A percentile compares a stretch with the other conserved stretches of the same genome.
phyloP scores from a whole-genome alignment of 768 basidiomycete species.

The Tulasnella sp. region DNA sequence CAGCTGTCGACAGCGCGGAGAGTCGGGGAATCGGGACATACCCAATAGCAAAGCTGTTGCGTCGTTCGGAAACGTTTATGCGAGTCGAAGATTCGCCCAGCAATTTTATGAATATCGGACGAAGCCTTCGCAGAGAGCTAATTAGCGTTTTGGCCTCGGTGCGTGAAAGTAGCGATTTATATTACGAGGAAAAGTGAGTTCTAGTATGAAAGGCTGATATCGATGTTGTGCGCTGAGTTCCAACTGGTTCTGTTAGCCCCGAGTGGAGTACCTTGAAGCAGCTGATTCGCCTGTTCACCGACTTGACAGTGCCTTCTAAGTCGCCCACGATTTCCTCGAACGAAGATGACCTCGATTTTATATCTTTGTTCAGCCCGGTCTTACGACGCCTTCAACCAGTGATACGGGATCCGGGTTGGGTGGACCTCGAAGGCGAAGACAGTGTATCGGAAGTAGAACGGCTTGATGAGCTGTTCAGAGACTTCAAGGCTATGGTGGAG shows the following conservation, averaged over 20 bases:
- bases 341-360: neutral
- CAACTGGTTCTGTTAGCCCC: no score
- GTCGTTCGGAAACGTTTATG: neutral
- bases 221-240: no score
- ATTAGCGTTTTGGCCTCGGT: neutral
- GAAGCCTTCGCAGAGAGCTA: neutral
- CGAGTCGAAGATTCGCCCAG: neutral
- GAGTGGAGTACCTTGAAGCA: no score
- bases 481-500: neutral
- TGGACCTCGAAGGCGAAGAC: neutral
- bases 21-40: neutral
- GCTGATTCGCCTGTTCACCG: no score
- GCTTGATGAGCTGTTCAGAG: neutral
- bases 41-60: neutral
- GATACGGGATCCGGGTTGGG: neutral
- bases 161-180: neutral
- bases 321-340: neutral
- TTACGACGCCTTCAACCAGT: neutral
- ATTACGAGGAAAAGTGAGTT: neutral
- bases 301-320: neutral
- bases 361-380: neutral
- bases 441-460: neutral
- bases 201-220: neutral
- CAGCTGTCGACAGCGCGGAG: neutral
- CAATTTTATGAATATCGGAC: neutral